phyloP scores from a whole-genome alignment of 495 filamentous ascomycete species.

The Immersiella caudata region DNA sequence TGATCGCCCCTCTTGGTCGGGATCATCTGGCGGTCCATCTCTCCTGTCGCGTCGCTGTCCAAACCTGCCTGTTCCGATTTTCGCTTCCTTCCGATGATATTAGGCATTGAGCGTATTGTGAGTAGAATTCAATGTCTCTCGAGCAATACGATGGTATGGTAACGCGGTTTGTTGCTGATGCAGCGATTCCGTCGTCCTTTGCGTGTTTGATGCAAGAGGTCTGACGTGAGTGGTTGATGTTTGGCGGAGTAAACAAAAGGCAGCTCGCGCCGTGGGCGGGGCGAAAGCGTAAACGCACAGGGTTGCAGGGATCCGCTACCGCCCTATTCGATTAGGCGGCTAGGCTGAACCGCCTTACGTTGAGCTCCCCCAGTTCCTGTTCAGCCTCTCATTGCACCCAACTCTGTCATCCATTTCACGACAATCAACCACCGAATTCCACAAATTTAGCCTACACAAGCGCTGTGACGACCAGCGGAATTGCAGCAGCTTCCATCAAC shows the following conservation, averaged over 20 bases:
- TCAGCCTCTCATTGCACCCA: slow-evolving; percentile 16
- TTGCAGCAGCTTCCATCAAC: not conserved
- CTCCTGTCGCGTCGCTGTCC: slow-evolving; percentile 31
- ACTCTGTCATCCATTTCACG: not conserved
- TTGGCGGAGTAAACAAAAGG: slow-evolving; percentile 42
- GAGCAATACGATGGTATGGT: not conserved
- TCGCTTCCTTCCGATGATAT: slow-evolving; percentile 58
- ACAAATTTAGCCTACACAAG: not conserved
- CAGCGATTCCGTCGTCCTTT: not conserved
- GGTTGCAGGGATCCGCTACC: not conserved
- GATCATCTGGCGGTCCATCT: slow-evolving; percentile 40
- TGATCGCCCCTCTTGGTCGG: slow-evolving; percentile 46
- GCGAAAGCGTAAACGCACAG: not conserved
- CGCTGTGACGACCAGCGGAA: not conserved
- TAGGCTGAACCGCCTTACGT: slow-evolving; percentile 37
- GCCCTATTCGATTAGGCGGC: not conserved
- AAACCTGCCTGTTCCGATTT: slow-evolving; percentile 61
- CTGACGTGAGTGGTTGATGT: slow-evolving; percentile 36
- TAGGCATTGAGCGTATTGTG: slow-evolving; percentile 52
- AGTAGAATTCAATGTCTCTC: slow-evolving; percentile 8
- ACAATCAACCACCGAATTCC: not conserved
- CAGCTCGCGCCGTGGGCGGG: slow-evolving; percentile 6
- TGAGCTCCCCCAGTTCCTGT: slow-evolving; percentile 12
- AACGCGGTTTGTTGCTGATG: not conserved
- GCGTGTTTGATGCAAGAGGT: slow-evolving; percentile 16